Conservation (phyloP, 371 early-diverging fungal species). For the Apophysomyces trapeziformis region DNA sequence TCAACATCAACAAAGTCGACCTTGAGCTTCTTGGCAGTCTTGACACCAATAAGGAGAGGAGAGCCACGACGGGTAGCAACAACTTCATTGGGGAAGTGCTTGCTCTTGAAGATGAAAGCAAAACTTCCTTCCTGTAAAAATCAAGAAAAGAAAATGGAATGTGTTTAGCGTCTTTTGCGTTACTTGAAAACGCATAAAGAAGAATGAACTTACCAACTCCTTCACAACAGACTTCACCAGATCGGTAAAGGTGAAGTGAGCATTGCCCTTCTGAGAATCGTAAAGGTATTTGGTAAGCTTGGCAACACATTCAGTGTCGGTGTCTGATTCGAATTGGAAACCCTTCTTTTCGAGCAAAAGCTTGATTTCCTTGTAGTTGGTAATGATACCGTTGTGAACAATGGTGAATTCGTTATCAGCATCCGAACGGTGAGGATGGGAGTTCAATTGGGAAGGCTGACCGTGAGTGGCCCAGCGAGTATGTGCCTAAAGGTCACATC, state of each 20-base stretch:
- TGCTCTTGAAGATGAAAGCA: slow-evolving; percentile 94
- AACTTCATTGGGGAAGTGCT: slow-evolving; percentile 90
- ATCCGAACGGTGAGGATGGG: slow-evolving; percentile 97
- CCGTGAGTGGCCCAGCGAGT: slow-evolving; percentile 99
- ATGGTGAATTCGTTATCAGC: slow-evolving; percentile 85
- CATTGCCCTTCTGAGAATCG: slow-evolving; percentile 80
- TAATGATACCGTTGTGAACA: slow-evolving; percentile 99
- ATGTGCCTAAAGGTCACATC: slow-evolving; percentile 66
- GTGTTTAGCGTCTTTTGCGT: neutral
- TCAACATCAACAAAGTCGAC: slow-evolving; percentile 90
- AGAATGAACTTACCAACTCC: slow-evolving; percentile 69
- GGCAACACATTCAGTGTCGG: slow-evolving; percentile 98
- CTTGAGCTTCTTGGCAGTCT: slow-evolving; percentile 92
- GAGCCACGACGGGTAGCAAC: slow-evolving; percentile 97
- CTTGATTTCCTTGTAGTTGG: slow-evolving; percentile 97
- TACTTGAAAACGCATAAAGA: neutral
- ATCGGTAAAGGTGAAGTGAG: slow-evolving; percentile 84
- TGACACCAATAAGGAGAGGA: slow-evolving; percentile 96
- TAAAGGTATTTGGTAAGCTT: slow-evolving; percentile 96
- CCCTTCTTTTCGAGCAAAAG: slow-evolving; percentile 93
- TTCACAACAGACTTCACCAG: slow-evolving; percentile 92
- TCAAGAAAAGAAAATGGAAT: slow-evolving; percentile 17
- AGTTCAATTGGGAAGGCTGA: slow-evolving; percentile 89
- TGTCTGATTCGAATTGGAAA: slow-evolving; percentile 92
- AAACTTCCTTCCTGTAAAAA: slow-evolving; percentile 88